Base-by-base conservation (phyloP, 2,329 filamentous ascomycete genomes). In the Epichloe typhina region DNA sequence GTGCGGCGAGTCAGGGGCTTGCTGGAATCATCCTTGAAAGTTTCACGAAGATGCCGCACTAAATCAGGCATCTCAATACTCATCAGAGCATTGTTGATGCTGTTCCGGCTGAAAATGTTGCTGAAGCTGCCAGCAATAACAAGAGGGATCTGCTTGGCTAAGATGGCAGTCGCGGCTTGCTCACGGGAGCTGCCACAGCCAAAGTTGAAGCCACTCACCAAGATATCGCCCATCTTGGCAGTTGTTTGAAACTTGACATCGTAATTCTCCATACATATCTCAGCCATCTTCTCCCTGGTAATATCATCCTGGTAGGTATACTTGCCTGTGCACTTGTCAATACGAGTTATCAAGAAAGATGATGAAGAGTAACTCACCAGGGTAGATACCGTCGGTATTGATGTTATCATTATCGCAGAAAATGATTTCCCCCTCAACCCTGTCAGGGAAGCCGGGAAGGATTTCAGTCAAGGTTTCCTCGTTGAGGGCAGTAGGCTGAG, bases 231-330 rank as follows among this genome's bases (percentile, higher is more conserved):
- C 0, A 78, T 63, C 56, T 77, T 76, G 44, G 85, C 83, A 37
- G 83, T 72, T 1, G 69, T 65, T 9, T 74, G 66, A 64, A 96
- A 96, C 0, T 72, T 64, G 0, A 76, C 69, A 63, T 97, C 91
- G 69, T 95, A 97, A 74, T 97, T 97, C 64, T 85, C 78, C 89
- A 97, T 96, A 67, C 86, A 90, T 0, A 90, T 89, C 57, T 86
- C 73, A 0, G 88, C 88, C 91, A 97, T 96, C 51, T 80, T 80
- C 54, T 88, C 84, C 69, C 69, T 72, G 0, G 85, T 70, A 1
- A 97, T 75, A 59, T 86, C 77, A 62, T 97, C 90, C 63, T 94
- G 88, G 68, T 97, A 97, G 0, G 90, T 96, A 66, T 88, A 89
- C 63, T 90, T 89, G n/a, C 37, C 37, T 15, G 6, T 13, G 37